Evolutionary conservation across 306 rosid genomes (phyloP).

Genomic region (Ormosia emarginata): DNA sequence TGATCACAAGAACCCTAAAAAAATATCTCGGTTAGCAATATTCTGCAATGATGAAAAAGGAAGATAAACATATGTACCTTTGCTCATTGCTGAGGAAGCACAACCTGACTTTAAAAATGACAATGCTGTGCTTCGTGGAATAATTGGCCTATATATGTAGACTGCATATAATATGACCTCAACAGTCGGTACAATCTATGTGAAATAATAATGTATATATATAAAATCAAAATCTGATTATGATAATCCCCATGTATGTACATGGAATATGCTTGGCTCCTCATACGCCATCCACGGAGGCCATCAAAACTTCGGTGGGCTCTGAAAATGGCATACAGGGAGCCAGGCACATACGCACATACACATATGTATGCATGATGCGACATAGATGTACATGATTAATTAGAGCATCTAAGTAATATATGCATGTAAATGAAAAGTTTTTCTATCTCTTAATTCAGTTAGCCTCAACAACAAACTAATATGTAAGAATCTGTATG

Average conservation of each 20-base stretch:
- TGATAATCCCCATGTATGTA: conserved; percentile 25
- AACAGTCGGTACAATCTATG: not conserved
- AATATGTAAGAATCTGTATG: not conserved
- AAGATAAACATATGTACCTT: conserved; percentile 32
- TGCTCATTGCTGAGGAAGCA: conserved; percentile 36
- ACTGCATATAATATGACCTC: not conserved
- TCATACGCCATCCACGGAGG: conserved; percentile 37
- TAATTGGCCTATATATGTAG: conserved; percentile 9
- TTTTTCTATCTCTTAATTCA: not conserved
- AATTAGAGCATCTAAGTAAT: not conserved
- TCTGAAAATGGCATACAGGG: conserved; percentile 48
- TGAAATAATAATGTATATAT: not conserved
- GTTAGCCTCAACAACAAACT: not conserved
- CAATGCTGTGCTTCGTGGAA: conserved; percentile 36
- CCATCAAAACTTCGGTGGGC: not conserved
- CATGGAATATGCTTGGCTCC: conserved; percentile 44
- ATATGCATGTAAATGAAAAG: not conserved
- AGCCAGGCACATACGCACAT: conserved; percentile 46
- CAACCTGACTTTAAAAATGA: conserved; percentile 42
- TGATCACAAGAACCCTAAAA: not conserved
- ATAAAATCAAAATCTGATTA: not conserved
- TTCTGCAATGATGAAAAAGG: conserved; percentile 10
- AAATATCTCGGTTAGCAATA: not conserved
- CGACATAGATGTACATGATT: not conserved
- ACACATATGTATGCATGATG: conserved; percentile 9